Evolutionary conservation across 2,329 filamentous ascomycete genomes (phyloP).

Genomic region (Juglanconis sp.): DNA sequence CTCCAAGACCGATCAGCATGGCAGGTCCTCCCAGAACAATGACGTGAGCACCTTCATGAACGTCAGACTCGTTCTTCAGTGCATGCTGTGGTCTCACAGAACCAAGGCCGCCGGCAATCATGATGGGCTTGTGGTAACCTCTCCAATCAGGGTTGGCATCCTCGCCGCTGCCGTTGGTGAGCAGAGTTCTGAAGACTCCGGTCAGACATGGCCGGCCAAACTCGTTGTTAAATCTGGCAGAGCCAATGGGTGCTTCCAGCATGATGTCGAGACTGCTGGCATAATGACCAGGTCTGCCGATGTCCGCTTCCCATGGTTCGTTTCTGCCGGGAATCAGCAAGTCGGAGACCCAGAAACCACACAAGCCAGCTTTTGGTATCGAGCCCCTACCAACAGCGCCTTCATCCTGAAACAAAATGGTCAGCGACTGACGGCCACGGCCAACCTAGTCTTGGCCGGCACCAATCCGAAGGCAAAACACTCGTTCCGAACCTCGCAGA

Average conservation of each 20-base stretch:
- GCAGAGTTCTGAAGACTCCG: constrained; percentile 88
- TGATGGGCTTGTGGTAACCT: constrained; percentile 97
- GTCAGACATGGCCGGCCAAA: constrained; percentile 87
- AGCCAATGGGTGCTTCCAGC: constrained; percentile 93
- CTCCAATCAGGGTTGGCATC: constrained; percentile 62
- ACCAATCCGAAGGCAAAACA: not conserved
- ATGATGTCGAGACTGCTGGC: constrained; percentile 95
- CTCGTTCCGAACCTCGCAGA: constrained; percentile 1
- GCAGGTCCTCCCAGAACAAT: constrained; percentile 93
- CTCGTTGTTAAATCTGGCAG: constrained; percentile 95
- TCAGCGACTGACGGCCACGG: not conserved
- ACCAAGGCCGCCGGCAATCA: constrained; percentile 94
- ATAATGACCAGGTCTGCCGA: constrained; percentile 87
- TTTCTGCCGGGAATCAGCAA: constrained; percentile 79
- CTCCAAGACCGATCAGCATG: constrained; percentile 95
- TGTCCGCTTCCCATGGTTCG: constrained; percentile 86
- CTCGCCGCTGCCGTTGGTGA: constrained; percentile 62
- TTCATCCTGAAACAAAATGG: constrained; percentile 57
- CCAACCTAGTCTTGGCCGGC: not conserved
- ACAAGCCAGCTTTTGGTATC: constrained; percentile 84
- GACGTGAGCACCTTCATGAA: constrained; percentile 82
- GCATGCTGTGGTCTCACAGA: constrained; percentile 89
- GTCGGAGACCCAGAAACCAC: constrained; percentile 94
- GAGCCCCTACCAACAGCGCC: constrained; percentile 92
- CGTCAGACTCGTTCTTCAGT: constrained; percentile 74